phyloP scores from a whole-genome alignment of 305 asterid species.

The Coffea humblotiana region DNA sequence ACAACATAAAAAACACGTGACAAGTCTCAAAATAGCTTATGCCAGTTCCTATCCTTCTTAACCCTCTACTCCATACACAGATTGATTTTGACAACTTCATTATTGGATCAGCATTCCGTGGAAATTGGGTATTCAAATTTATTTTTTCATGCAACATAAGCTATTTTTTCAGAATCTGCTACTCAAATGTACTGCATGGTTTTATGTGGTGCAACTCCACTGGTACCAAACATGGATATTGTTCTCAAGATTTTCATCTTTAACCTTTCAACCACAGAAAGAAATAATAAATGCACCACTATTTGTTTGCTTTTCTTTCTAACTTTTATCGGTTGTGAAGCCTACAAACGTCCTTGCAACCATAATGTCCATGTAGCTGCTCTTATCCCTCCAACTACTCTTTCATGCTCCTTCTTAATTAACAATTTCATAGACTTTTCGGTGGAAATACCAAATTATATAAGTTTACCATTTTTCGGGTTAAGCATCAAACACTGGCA shows the following conservation, averaged over 20 bases:
- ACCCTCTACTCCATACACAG: background rate
- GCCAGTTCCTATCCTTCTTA: background rate
- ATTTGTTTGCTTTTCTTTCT: background rate
- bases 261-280: background rate
- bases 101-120: background rate
- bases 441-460: background rate
- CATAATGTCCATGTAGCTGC: background rate
- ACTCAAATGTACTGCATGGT: background rate
- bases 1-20: background rate
- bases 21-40: background rate
- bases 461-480: background rate
- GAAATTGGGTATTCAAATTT: background rate
- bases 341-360: background rate
- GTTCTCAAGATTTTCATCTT: background rate
- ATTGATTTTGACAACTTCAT: background rate
- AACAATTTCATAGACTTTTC: background rate
- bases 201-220: background rate
- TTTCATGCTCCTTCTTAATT: background rate
- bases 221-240: background rate
- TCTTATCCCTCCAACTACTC: background rate
- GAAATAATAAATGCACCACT: background rate
- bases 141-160: background rate
- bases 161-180: background rate
- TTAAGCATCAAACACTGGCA: background rate
- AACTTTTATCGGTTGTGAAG: background rate